These are phyloP conservation scores for Myxozyma vanderwaltii DNA, from an alignment of 805 yeast species.

Conservation along the genomic window DNA sequence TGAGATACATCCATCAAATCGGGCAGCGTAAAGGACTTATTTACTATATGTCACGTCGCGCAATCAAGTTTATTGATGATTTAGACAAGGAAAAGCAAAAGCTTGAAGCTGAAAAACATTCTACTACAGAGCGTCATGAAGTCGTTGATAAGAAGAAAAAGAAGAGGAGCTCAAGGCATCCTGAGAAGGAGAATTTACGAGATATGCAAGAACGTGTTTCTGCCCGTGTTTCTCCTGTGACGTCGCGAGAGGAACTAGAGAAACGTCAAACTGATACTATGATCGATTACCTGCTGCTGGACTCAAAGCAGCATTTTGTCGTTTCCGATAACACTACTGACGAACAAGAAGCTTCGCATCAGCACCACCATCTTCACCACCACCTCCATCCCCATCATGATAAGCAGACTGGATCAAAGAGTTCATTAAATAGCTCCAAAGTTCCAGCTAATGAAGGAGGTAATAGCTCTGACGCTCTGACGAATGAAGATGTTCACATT, in stretches of 20 bases:
- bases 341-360: neutral
- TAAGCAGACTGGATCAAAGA: neutral
- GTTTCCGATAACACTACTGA: constrained; percentile 15
- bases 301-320: constrained; percentile 23
- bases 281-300: constrained; percentile 25
- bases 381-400: constrained; percentile 7
- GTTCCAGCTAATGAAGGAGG: neutral
- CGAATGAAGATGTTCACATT: too few species aligned
- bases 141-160: neutral
- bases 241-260: constrained; percentile 4
- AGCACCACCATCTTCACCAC: neutral
- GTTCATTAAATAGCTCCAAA: too few species aligned
- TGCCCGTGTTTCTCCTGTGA: neutral
- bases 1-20: constrained; percentile 58
- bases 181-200: neutral
- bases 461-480: too few species aligned
- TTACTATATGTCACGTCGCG: constrained; percentile 51
- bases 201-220: constrained; percentile 5
- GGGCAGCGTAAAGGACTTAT: constrained; percentile 50
- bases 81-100: constrained; percentile 46
- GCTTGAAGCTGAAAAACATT: neutral
- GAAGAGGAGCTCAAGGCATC: neutral
- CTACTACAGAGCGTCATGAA: neutral
- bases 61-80: constrained; percentile 56
- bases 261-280: constrained; percentile 20